Conservation (phyloP, 441 rosid species). For the Raphanus hybrid region DNA sequence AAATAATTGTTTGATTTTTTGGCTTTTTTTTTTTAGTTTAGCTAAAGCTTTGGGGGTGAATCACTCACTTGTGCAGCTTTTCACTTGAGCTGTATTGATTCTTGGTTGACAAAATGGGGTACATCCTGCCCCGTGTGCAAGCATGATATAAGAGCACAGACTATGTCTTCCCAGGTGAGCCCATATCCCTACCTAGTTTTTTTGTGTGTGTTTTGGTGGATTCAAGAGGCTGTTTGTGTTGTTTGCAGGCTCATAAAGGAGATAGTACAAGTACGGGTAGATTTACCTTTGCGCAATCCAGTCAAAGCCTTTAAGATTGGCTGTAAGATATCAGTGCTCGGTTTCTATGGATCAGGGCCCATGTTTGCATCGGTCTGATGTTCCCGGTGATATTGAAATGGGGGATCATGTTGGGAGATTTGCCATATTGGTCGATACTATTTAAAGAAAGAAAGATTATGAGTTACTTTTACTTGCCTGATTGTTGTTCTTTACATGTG, state of each 20-base stretch:
- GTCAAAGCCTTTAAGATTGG: slow-evolving; percentile 33
- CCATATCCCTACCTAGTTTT: neutral
- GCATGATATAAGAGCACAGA: no score
- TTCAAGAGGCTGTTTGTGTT: slow-evolving; percentile 6
- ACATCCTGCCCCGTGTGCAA: no score
- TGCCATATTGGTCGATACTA: slow-evolving; percentile 9
- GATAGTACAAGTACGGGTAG: slow-evolving; percentile 31
- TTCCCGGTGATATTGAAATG: slow-evolving; percentile 24
- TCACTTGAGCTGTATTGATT: no score
- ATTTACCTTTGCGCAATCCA: slow-evolving; percentile 25
- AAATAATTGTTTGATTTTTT: no score
- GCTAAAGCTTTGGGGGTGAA: no score
- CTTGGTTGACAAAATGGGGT: no score
- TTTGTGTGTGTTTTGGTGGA: slow-evolving; percentile 6
- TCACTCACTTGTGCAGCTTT: no score
- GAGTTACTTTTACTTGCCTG: slow-evolving; percentile 9
- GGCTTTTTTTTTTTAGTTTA: no score
- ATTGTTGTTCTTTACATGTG: slow-evolving; percentile 26
- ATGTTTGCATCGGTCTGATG: slow-evolving; percentile 24
- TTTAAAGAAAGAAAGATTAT: neutral
- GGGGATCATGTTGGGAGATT: slow-evolving; percentile 19
- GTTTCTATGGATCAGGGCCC: slow-evolving; percentile 22
- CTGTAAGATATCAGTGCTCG: slow-evolving; percentile 8
- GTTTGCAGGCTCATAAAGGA: slow-evolving; percentile 35
- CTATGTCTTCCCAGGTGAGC: no score